phyloP scores from a whole-genome alignment of 2,329 filamentous ascomycete species.

The Fusarium avenaceum region DNA sequence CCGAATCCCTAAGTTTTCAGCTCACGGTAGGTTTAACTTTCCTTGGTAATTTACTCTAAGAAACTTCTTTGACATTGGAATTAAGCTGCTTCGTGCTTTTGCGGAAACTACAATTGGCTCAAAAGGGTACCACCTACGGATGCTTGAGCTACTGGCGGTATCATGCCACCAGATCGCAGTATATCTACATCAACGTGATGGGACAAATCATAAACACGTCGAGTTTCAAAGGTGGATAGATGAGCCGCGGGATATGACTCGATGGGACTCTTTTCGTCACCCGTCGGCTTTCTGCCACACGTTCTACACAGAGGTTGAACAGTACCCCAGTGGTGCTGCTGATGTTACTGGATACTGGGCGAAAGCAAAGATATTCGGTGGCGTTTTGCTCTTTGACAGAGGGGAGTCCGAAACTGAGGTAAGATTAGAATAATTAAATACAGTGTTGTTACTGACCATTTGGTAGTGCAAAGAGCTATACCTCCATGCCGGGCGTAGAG shows the following conservation, averaged over 20 bases:
- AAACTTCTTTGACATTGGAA: no score
- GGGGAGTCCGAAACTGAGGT: constrained; percentile 25
- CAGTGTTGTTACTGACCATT: background rate
- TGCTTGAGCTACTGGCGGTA: constrained; percentile 18
- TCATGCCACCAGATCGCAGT: constrained; percentile 18
- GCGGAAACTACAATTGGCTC: background rate
- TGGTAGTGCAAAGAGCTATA: background rate
- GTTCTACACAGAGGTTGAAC: background rate
- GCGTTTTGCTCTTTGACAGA: constrained; percentile 23
- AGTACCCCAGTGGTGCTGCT: constrained; percentile 15
- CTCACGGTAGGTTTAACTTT: no score
- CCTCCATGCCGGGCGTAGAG: background rate
- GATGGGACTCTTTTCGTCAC: background rate
- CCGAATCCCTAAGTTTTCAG: background rate
- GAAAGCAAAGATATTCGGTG: constrained; percentile 31
- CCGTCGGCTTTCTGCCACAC: constrained; percentile 15
- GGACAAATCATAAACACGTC: constrained; percentile 4
- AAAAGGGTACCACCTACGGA: background rate
- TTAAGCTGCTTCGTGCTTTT: constrained; percentile 8
- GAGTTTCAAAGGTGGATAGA: background rate
- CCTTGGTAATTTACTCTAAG: no score
- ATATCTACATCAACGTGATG: background rate
- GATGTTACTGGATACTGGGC: constrained; percentile 35
- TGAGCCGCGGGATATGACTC: background rate
- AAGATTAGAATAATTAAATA: background rate